phyloP scores from a whole-genome alignment of 148 eudicot genomes.

The Vaccinium corymbosum region DNA sequence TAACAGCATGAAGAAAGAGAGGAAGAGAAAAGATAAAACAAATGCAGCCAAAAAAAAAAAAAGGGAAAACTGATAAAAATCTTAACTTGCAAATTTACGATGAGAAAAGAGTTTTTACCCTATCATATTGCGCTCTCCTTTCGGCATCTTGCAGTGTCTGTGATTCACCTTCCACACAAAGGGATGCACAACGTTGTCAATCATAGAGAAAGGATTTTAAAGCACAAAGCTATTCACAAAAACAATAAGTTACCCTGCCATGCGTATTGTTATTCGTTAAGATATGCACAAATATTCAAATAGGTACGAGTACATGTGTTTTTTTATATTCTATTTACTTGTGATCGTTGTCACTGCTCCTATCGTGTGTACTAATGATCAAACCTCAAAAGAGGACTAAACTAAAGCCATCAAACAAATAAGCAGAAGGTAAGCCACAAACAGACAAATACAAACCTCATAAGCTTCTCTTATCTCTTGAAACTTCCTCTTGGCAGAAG shows the following conservation, averaged over 20 bases:
- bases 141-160: slow-evolving; percentile 75
- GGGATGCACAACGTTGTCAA: slow-evolving; percentile 16
- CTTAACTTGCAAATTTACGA: neutral
- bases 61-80: neutral
- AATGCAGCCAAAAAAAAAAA: neutral
- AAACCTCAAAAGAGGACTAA: neutral
- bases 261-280: neutral
- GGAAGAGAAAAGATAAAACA: neutral
- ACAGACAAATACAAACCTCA: slow-evolving; percentile 57
- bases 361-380: too few species aligned
- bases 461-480: slow-evolving; percentile 97
- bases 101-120: slow-evolving; percentile 44
- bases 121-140: slow-evolving; percentile 79
- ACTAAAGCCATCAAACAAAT: neutral
- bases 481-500: slow-evolving; percentile 83
- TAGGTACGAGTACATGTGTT: neutral
- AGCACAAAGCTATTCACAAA: slow-evolving; percentile 9
- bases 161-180: slow-evolving; percentile 35
- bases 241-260: neutral
- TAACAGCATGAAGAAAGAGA: neutral
- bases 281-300: neutral
- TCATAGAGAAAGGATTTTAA: neutral
- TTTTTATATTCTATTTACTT: neutral
- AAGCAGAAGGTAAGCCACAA: slow-evolving; percentile 1
- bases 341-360: neutral